Evolutionary conservation across 257 asterid genomes (phyloP).

Genomic region (Eustoma russellianum): DNA sequence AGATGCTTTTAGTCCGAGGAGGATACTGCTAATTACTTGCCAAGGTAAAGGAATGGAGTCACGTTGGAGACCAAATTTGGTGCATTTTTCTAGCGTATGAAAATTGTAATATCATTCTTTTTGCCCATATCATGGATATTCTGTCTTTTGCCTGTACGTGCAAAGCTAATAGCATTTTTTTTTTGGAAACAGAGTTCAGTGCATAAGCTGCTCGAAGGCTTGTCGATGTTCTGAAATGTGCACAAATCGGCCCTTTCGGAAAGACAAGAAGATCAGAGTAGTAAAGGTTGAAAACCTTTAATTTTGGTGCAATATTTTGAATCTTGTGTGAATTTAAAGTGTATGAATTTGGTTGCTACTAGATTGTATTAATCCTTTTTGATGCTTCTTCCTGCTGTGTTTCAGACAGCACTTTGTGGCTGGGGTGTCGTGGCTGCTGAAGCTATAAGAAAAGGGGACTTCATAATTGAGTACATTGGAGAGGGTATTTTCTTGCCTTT

Average conservation of each 20-base stretch:
- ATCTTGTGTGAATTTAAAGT: not conserved
- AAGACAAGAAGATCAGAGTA: constrained; percentile 55
- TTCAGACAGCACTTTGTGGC: constrained; percentile 86
- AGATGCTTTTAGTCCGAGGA: too few species aligned
- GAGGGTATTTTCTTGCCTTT: constrained; percentile 51
- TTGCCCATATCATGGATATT: too few species aligned
- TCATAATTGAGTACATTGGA: constrained; percentile 83
- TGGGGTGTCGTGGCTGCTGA: constrained; percentile 98
- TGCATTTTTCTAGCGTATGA: too few species aligned
- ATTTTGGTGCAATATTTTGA: constrained; percentile 1
- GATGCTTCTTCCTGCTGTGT: constrained; percentile 16
- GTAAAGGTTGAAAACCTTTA: constrained; percentile 53
- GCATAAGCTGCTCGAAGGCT: constrained; percentile 90
- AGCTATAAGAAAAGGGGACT: constrained; percentile 59
- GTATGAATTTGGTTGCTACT: constrained; percentile 1
- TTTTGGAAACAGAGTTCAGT: constrained; percentile 56
- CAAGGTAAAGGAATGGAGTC: too few species aligned
- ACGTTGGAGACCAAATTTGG: too few species aligned
- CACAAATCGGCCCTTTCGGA: constrained; percentile 76
- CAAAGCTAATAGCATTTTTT: not conserved
- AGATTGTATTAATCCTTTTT: not conserved
- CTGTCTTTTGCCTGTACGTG: too few species aligned
- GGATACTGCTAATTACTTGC: too few species aligned
- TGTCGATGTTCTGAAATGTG: constrained; percentile 74
- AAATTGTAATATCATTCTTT: too few species aligned